These are phyloP conservation scores for Eutypa lata DNA, from an alignment of 2,329 filamentous ascomycete species.

Conservation along the genomic window DNA sequence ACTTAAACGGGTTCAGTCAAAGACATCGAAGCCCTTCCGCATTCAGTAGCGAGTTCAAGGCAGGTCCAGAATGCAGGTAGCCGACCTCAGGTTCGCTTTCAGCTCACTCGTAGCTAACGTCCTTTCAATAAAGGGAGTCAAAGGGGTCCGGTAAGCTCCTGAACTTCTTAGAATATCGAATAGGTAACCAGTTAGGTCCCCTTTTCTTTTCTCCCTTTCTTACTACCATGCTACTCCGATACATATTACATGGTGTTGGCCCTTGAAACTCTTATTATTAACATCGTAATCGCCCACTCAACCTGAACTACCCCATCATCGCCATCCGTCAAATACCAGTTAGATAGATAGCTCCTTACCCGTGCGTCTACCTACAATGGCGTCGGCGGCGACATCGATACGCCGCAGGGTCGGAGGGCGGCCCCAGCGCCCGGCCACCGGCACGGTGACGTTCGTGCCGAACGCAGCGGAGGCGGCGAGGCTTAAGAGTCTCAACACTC, in stretches of 20 bases:
- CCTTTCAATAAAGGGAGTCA: neutral
- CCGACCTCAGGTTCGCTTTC: neutral
- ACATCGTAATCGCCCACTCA: too few relatives aligned
- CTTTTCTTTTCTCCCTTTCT: neutral
- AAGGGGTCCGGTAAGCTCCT: neutral
- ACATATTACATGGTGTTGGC: neutral
- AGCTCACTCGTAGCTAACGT: neutral
- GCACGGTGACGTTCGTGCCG: neutral
- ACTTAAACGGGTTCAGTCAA: neutral
- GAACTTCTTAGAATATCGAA: too few relatives aligned
- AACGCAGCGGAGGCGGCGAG: neutral
- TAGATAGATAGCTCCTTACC: too few relatives aligned
- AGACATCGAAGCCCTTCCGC: neutral
- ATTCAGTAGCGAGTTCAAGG: neutral
- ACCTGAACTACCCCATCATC: neutral
- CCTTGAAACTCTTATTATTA: too few relatives aligned
- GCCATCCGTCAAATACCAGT: too few relatives aligned
- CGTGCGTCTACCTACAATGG: too few relatives aligned
- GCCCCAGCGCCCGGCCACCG: too few relatives aligned
- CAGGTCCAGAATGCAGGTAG: neutral
- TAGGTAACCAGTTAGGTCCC: neutral
- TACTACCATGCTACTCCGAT: neutral
- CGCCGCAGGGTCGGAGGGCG: neutral
- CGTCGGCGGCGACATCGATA: neutral
- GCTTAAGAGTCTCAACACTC: neutral